These are phyloP conservation scores for Rhizophora mangle DNA, from an alignment of 345 rosid genomes.

Conservation along the genomic window DNA sequence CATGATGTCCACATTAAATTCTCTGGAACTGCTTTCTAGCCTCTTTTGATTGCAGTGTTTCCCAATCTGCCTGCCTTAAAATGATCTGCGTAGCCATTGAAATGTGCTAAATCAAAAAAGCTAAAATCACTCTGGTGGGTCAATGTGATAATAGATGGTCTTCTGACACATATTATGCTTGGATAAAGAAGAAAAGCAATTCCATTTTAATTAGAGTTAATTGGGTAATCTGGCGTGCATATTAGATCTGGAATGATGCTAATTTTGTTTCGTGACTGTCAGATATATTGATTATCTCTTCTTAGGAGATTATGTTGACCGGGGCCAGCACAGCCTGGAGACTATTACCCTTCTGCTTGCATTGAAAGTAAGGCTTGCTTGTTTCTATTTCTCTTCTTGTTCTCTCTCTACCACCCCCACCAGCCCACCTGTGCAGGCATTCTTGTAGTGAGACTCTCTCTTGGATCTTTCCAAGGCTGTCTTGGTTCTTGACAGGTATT, in stretches of 20 bases:
- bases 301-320: constrained; percentile 98
- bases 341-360: constrained; percentile 93
- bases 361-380: constrained; percentile 57
- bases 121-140: background rate
- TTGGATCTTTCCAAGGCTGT: background rate
- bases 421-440: too few species aligned
- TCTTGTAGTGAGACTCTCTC: background rate
- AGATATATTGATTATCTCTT: constrained; percentile 98
- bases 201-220: background rate
- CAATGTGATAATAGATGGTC: background rate
- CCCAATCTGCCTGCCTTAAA: background rate
- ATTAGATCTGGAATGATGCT: constrained; percentile 8
- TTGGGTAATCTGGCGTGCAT: background rate
- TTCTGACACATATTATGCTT: background rate
- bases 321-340: constrained; percentile 98
- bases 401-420: background rate
- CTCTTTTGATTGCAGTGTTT: too few species aligned
- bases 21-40: too few species aligned
- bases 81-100: background rate
- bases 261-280: constrained; percentile 33
- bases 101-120: background rate
- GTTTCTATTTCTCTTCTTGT: background rate
- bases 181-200: background rate
- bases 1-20: too few species aligned
- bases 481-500: constrained; percentile 11